Evolutionary conservation across 192 early-diverging fungal species (phyloP).

Genomic region (Rhizophagus prolifer): DNA sequence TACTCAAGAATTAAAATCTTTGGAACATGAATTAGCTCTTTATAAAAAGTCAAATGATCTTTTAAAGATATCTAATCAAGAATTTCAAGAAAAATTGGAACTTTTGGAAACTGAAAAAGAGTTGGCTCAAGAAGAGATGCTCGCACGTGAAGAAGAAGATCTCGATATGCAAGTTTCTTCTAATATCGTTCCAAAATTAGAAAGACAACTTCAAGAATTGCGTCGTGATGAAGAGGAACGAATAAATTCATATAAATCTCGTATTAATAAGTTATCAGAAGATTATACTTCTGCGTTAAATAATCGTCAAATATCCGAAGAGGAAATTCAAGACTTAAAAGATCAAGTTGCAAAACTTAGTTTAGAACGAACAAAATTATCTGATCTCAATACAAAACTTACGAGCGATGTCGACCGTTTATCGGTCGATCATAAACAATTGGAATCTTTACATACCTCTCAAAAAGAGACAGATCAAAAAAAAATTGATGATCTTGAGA

Average conservation of each 20-base stretch:
- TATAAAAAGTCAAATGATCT: neutral
- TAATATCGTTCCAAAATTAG: neutral
- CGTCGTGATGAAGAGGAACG: neutral
- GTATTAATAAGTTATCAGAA: neutral
- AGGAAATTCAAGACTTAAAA: neutral
- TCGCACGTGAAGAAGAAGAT: neutral
- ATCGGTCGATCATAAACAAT: neutral
- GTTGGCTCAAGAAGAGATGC: neutral
- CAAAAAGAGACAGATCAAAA: neutral
- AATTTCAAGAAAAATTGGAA: neutral
- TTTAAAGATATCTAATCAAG: neutral
- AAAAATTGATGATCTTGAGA: neutral
- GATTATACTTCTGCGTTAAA: neutral
- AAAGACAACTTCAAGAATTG: neutral
- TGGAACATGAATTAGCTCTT: neutral
- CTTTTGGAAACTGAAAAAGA: neutral
- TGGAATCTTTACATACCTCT: neutral
- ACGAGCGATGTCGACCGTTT: neutral
- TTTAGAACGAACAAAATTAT: neutral
- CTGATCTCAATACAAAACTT: neutral
- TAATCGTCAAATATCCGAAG: neutral
- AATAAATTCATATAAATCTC: neutral
- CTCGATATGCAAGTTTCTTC: neutral
- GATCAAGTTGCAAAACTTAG: neutral
- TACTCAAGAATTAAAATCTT: neutral